Evolutionary conservation across 2,329 filamentous ascomycete species (phyloP), one percentile per base, ranked within the genome.

Genomic region (Calonectria leucothoes): DNA sequence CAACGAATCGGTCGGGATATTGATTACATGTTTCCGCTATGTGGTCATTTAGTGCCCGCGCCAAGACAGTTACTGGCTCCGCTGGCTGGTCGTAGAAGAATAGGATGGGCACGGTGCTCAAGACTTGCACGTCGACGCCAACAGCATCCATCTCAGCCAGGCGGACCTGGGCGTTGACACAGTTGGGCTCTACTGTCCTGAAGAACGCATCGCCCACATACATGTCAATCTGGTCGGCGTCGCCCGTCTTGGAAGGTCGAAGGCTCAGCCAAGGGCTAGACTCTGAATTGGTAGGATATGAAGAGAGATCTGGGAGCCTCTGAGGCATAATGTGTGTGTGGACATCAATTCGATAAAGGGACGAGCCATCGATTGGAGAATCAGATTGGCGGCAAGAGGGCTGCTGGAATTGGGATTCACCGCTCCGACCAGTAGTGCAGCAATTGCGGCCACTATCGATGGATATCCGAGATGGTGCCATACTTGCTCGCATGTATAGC

Each of bases 101-200:
- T 20, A 61, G 27, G 4, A 61, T 61, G 33, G 55, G 55, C 23
- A 61, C 55, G 2, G 55, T 61, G 33, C 55, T 61, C 33, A 61
- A 39, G 4, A 61, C 55, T 25, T 61, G 55, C 23, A 61, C 55
- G 39, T 61, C 55, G 23, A 61, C 55, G 27, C 55, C 55, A 15
- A 23, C 55, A 6, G 55, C 55, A 27, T 61, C 55, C 55, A 61
- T 61, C 15, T 61, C 55, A 17, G 55, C 35, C 4, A 61, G 33
- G 10, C 55, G 55, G 20, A 61, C 37, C 35, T 61, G 25, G n/a
- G 55, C 33, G 23, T 61, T 37, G 55, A 61, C 35, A 23, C 55
- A 61, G 55, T 61, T 61, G n/a, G 55, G 55, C 6, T 61, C 55
- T 61, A 61, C 55, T 37, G 55, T 61, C 25, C 55, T 61, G 55